Conservation (phyloP, 371 early-diverging fungal species). For the Rhizomucor miehei region DNA sequence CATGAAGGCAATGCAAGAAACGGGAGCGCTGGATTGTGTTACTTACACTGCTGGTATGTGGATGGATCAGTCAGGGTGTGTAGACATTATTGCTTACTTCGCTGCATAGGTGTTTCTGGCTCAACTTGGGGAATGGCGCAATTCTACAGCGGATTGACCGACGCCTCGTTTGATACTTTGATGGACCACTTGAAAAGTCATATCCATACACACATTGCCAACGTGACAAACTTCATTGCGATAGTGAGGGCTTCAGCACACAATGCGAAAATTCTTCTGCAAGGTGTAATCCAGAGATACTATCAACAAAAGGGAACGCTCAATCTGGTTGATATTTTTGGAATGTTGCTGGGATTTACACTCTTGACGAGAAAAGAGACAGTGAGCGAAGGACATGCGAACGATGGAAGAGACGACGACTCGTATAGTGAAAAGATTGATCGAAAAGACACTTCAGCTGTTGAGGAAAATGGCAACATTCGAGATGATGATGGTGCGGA, state of each 20-base stretch:
- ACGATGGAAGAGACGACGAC: background rate
- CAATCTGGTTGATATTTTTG: conserved; percentile 68
- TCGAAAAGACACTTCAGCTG: background rate
- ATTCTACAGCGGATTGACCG: conserved; percentile 23
- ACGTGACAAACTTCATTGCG: conserved; percentile 28
- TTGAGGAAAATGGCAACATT: background rate
- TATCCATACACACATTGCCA: conserved; percentile 33
- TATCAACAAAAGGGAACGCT: conserved; percentile 42
- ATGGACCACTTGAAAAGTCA: conserved; percentile 25
- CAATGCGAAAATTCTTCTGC: conserved; percentile 45
- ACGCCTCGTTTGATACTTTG: conserved; percentile 12
- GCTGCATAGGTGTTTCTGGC: conserved; percentile 45
- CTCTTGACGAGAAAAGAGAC: conserved; percentile 40
- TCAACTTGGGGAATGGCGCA: conserved; percentile 50
- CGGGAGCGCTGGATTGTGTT: conserved; percentile 53
- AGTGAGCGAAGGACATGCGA: background rate
- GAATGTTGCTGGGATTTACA: conserved; percentile 56
- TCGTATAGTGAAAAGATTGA: background rate
- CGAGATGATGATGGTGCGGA: background rate
- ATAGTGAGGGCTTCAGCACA: conserved; percentile 32
- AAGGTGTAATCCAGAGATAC: conserved; percentile 52
- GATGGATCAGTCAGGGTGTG: background rate
- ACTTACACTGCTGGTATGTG: conserved; percentile 54
- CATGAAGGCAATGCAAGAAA: conserved; percentile 51
- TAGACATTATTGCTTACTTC: background rate